Conservation (phyloP, 768 basidiomycete species). For the Amanita jacksonii region DNA sequence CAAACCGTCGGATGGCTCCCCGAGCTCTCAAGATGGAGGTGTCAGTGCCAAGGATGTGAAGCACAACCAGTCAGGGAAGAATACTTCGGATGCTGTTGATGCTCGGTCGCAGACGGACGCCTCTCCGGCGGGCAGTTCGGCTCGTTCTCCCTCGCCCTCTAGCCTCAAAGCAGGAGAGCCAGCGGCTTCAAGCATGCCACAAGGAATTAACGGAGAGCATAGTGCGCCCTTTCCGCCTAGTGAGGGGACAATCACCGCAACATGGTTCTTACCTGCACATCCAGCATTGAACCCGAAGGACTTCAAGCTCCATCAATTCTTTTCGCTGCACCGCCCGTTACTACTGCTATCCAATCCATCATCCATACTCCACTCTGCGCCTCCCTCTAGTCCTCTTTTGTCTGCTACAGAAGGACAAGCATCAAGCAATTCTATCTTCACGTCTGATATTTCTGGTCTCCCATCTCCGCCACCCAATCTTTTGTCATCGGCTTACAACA, state of each 20-base stretch:
- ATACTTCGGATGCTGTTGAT: not conserved
- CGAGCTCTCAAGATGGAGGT: constrained; percentile 14
- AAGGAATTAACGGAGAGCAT: not conserved
- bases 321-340: constrained; percentile 72
- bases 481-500: constrained; percentile 10
- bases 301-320: constrained; percentile 78
- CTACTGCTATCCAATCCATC: constrained; percentile 58
- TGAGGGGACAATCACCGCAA: constrained; percentile 8
- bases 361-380: constrained; percentile 33
- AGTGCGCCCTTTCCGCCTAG: not conserved
- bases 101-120: not conserved
- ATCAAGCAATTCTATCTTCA: not conserved
- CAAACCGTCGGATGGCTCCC: constrained; percentile 13
- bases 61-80: not conserved
- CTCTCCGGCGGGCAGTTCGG: too few species aligned
- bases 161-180: not conserved
- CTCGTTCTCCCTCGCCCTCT: constrained; percentile 3
- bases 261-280: constrained; percentile 25
- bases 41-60: not conserved
- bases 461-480: not conserved
- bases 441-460: constrained; percentile 2
- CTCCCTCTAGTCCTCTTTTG: constrained; percentile 20
- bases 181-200: not conserved
- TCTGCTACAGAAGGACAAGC: constrained; percentile 1
- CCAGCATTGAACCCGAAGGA: constrained; percentile 55